A percentile compares a stretch with the other conserved stretches of the same genome.
Conservation (phyloP, 2,329 filamentous ascomycete genomes). For the Aspergillus piperis region DNA sequence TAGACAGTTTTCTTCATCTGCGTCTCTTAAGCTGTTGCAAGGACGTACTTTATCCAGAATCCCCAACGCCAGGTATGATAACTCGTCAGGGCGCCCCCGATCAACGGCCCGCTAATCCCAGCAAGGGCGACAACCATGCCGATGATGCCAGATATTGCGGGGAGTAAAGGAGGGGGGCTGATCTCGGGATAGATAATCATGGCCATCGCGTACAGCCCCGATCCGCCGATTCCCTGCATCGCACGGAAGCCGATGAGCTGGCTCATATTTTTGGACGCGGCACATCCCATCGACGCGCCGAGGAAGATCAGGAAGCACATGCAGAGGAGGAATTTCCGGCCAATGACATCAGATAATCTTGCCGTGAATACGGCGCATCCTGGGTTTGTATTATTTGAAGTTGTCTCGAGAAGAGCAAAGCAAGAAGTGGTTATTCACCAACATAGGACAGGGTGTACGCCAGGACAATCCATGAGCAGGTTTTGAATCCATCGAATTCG, state of each 20-base stretch:
- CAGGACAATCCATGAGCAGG: slow-evolving; percentile 7
- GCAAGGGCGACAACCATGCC: slow-evolving; percentile 2
- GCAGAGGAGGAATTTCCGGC: slow-evolving; percentile 4
- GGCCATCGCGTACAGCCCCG: slow-evolving; percentile 6
- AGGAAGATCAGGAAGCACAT: slow-evolving; percentile 8
- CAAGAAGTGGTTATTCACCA: slow-evolving; percentile 2
- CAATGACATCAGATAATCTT: slow-evolving; percentile 7
- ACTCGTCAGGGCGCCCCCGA: slow-evolving; percentile 4
- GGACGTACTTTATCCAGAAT: slow-evolving; percentile 7
- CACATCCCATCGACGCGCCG: slow-evolving; percentile 11
- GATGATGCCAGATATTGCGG: slow-evolving; percentile 8
- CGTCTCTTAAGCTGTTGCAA: background rate
- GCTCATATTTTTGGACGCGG: slow-evolving; percentile 6
- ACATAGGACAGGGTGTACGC: slow-evolving; percentile 11
- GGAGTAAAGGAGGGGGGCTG: background rate
- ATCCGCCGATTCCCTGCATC: slow-evolving; percentile 4
- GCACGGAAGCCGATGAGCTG: slow-evolving; percentile 12
- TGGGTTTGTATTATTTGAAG: background rate
- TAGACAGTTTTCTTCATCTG: background rate
- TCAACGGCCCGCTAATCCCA: slow-evolving; percentile 8
- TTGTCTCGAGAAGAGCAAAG: background rate
- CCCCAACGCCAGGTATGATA: slow-evolving; percentile 6
- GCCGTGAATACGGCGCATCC: slow-evolving; percentile 6
- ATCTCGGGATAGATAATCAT: slow-evolving; percentile 7
- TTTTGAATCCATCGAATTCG: slow-evolving; percentile 9